Conservation (phyloP, 805 yeast genomes). For the Myxozyma nipponensis region DNA sequence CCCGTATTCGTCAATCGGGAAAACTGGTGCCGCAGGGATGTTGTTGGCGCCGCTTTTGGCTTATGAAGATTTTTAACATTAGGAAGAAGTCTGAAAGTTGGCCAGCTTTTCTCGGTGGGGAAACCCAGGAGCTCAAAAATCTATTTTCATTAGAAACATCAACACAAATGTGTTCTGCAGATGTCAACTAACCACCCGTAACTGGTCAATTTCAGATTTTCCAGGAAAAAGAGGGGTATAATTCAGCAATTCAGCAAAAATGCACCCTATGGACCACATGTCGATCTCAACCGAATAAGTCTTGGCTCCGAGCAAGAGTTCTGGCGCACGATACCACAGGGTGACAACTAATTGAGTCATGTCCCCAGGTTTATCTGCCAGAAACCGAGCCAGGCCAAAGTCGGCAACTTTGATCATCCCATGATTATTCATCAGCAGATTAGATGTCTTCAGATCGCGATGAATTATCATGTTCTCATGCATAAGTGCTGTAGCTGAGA, state of each 20-base stretch:
- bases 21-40: conserved; percentile 13
- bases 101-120: conserved; percentile 35
- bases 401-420: conserved; percentile 33
- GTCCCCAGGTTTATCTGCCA: conserved; percentile 27
- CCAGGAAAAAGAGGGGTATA: conserved; percentile 47
- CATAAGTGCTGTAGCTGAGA: conserved; percentile 30
- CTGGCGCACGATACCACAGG: conserved; percentile 54
- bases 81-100: conserved; percentile 23
- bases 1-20: conserved; percentile 27
- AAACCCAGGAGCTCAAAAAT: conserved; percentile 46
- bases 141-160: conserved; percentile 31
- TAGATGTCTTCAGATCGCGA: conserved; percentile 35
- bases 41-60: conserved; percentile 5
- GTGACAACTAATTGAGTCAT: conserved; percentile 44
- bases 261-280: conserved; percentile 60
- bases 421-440: conserved; percentile 29
- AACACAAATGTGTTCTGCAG: not conserved
- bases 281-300: conserved; percentile 40
- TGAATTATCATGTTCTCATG: conserved; percentile 32
- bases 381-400: conserved; percentile 54
- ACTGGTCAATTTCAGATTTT: conserved; percentile 46
- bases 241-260: conserved; percentile 49
- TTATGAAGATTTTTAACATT: conserved; percentile 41
- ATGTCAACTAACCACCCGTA: conserved; percentile 25
- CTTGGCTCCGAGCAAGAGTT: conserved; percentile 47